phyloP scores from a whole-genome alignment of 1,284 basidiomycete genomes.

The Boletus semigastroideus region DNA sequence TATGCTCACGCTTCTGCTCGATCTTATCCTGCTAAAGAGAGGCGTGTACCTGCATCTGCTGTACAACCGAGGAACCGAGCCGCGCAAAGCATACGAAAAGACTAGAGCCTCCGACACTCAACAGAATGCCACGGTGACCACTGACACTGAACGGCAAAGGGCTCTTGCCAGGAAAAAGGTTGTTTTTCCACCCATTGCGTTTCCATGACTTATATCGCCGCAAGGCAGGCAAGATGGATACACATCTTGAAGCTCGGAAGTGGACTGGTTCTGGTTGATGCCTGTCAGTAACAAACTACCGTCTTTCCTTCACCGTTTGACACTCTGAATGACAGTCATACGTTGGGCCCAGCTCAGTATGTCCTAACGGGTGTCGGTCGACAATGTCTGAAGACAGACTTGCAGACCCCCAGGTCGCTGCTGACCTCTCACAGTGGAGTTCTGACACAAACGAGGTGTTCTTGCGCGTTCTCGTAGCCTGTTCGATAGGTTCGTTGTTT shows the following conservation, averaged over 20 bases:
- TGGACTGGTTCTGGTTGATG: constrained; percentile 61
- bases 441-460: constrained; percentile 50
- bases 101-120: not conserved
- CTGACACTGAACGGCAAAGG: not conserved
- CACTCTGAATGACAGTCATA: constrained; percentile 50
- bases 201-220: constrained; percentile 7
- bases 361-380: not conserved
- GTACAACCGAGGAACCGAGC: constrained; percentile 79
- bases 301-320: constrained; percentile 9
- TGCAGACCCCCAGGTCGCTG: constrained; percentile 39
- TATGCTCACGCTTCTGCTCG: constrained; percentile 72
- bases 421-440: constrained; percentile 45
- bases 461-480: constrained; percentile 59
- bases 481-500: constrained; percentile 50
- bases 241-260: constrained; percentile 57
- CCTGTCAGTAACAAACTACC: constrained; percentile 53
- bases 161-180: constrained; percentile 27
- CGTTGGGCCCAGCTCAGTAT: constrained; percentile 70
- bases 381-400: constrained; percentile 2
- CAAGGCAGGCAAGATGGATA: constrained; percentile 59
- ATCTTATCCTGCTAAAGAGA: constrained; percentile 85
- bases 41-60: constrained; percentile 86
- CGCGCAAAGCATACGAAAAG: constrained; percentile 41
- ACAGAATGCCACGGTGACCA: not conserved
- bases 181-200: not conserved